Base-by-base conservation (phyloP, 148 eudicot species). In the Diospyros lotus region DNA sequence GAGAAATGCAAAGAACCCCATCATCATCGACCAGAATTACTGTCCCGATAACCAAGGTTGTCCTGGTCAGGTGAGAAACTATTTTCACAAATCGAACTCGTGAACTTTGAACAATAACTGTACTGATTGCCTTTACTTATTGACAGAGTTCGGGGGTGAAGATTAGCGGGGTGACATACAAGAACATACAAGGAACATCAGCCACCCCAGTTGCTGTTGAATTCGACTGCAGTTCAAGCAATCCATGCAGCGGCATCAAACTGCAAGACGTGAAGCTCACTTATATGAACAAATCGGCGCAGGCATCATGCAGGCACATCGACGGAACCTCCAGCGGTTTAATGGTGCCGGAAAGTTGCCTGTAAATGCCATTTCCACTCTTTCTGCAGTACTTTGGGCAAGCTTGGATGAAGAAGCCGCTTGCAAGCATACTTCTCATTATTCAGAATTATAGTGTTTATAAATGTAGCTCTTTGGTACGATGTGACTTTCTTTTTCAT, bases 21-120 rank as follows among this genome's bases (percentile, higher is more conserved):
- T 65, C 68, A 13, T 65, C 42, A 65, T 65, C 43, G 68, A 65
- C 51, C 68, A 65, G 43, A 65, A 65, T 6, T 65, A 65, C 68
- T 65, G 68, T 43, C 68, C 68, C 15, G 18, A 65, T 28, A 43
- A 43, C 43, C 38, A 40, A 17, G n/a, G 0, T 43, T 65, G 68
- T 4, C 68, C 68, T 6, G 45, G 10, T 43, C 50, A 65, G 68
- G 68, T 65, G 5, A 39, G 41, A 41, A 3, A 11, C 13, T 39
- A 10, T 13, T 38, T 8, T 39, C 66, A 1, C 13, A 63, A 3
- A 3, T 48, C 8, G 52, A 8, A 10, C 10, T 41, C 10, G 39
- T 2, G 41, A 40, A 11, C 4, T 2, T n/a, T 61, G 6, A 3
- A 63, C 39, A 63, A 61, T 18, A 41, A 1, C 52, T 10, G 5